These are phyloP conservation scores for Candida sithepensis DNA, from an alignment of 805 yeast genomes.

Conservation along the genomic window DNA sequence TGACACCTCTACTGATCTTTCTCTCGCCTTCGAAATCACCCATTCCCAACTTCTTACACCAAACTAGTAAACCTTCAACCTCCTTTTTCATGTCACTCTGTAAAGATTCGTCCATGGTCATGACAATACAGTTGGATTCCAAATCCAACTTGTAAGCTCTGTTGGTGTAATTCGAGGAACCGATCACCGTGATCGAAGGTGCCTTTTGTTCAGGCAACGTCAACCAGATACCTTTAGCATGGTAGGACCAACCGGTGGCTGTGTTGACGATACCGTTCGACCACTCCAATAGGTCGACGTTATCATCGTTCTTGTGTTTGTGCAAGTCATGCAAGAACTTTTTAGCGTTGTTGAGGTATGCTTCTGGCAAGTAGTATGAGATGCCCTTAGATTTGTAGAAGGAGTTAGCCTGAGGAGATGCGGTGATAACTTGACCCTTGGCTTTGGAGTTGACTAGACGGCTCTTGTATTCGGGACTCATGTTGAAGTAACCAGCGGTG, in stretches of 20 bases:
- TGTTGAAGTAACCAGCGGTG: conserved; percentile 96
- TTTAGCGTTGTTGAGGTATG: conserved; percentile 75
- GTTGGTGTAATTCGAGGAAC: conserved; percentile 90
- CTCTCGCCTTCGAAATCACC: conserved; percentile 68
- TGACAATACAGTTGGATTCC: conserved; percentile 79
- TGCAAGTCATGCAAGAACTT: conserved; percentile 44
- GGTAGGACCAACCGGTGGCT: conserved; percentile 92
- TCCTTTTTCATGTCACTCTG: conserved; percentile 58
- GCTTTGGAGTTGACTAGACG: conserved; percentile 57
- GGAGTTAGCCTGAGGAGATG: conserved; percentile 92
- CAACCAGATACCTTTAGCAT: conserved; percentile 95
- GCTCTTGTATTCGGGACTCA: conserved; percentile 68
- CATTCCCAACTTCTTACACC: conserved; percentile 50
- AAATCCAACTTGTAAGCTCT: conserved; percentile 85
- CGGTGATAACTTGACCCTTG: conserved; percentile 73
- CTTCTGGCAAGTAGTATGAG: conserved; percentile 78
- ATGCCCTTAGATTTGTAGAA: conserved; percentile 83
- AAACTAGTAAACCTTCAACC: conserved; percentile 51
- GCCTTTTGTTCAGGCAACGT: conserved; percentile 48
- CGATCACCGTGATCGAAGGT: conserved; percentile 79
- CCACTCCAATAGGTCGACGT: conserved; percentile 77
- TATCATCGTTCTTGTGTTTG: conserved; percentile 35
- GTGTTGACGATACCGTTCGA: conserved; percentile 77
- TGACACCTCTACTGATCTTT: conserved; percentile 58
- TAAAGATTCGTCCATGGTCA: conserved; percentile 64